Percentiles rank a stretch among this genome's conserved stretches.
Conservation (phyloP, 306 rosid species). For the Prunus padus region DNA sequence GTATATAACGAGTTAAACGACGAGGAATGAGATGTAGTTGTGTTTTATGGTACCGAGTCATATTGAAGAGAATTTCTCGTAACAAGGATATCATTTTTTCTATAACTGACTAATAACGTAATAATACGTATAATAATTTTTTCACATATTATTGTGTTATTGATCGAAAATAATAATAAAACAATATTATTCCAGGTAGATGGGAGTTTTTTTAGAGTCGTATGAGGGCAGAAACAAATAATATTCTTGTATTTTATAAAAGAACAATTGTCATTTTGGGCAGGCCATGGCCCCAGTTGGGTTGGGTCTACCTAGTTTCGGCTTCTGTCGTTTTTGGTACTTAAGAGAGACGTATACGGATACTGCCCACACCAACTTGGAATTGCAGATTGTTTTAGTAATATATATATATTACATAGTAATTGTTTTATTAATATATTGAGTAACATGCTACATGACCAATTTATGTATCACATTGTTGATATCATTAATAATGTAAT, state of each 20-base stretch:
- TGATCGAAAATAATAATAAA: too few relatives aligned
- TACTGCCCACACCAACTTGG: background rate
- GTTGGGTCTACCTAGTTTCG: background rate
- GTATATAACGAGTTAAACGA: background rate
- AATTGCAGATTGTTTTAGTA: background rate
- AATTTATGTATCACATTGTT: background rate
- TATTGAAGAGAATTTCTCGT: too few relatives aligned
- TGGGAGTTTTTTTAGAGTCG: too few relatives aligned
- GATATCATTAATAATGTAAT: background rate
- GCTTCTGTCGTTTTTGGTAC: background rate
- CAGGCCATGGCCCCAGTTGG: background rate
- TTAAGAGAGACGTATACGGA: background rate
- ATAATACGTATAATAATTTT: too few relatives aligned
- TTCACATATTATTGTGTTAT: too few relatives aligned
- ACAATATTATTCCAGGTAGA: too few relatives aligned
- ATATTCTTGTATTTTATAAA: too few relatives aligned
- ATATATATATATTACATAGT: too few relatives aligned
- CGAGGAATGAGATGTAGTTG: background rate
- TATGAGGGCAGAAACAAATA: too few relatives aligned
- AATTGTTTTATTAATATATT: background rate
- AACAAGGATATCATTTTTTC: too few relatives aligned
- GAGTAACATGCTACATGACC: background rate
- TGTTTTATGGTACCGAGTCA: background rate
- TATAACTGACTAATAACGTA: too few relatives aligned
- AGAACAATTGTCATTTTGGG: background rate